A percentile compares a stretch with the other conserved stretches of the same genome.
Conservation (phyloP, 75 land plant species). For the Sequoia sempervirens region DNA sequence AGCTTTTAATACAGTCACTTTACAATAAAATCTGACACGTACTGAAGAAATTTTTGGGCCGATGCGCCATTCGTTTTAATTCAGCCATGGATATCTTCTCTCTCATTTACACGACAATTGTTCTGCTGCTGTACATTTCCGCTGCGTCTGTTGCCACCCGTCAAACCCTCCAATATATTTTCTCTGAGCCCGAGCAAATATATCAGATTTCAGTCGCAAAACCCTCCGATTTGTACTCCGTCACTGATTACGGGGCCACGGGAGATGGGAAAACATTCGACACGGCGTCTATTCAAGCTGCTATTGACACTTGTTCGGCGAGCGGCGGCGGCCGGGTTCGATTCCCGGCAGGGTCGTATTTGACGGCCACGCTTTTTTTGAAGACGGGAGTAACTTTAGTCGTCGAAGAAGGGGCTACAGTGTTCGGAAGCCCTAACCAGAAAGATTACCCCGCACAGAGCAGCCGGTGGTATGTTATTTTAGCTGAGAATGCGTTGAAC, state of each 20-base stretch:
- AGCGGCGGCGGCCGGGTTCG: slow-evolving; percentile 29
- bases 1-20: no score
- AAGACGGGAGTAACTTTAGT: slow-evolving; percentile 47
- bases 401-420: slow-evolving; percentile 43
- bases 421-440: slow-evolving; percentile 60
- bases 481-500: slow-evolving; percentile 68
- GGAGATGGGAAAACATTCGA: slow-evolving; percentile 71
- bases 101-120: not conserved
- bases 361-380: slow-evolving; percentile 69
- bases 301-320: slow-evolving; percentile 61
- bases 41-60: not conserved
- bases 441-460: slow-evolving; percentile 51
- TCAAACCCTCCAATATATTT: not conserved
- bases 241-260: slow-evolving; percentile 57
- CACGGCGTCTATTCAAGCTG: slow-evolving; percentile 71
- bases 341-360: slow-evolving; percentile 59
- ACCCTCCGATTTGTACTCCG: slow-evolving; percentile 1
- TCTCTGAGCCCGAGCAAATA: not conserved
- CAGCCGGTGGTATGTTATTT: slow-evolving; percentile 68
- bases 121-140: not conserved
- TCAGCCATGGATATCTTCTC: not conserved
- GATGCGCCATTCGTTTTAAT: not conserved
- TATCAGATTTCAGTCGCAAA: not conserved
- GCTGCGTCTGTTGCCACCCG: not conserved
- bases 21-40: not conserved